Base-by-base conservation (phyloP, 129 eudicot species). In the Apium graveolens region DNA sequence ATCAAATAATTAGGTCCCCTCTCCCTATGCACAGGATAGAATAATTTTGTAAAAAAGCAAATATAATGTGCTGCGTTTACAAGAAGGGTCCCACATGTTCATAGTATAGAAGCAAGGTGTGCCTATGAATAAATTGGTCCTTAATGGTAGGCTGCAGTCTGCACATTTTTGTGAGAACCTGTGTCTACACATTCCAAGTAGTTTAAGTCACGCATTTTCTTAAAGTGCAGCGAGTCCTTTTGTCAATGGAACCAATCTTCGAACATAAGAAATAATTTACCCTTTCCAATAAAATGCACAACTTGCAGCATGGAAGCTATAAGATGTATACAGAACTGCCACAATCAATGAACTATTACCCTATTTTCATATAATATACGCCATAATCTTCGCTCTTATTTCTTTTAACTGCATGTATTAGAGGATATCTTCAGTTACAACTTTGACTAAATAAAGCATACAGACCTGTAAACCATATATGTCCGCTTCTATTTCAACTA, bases 401-500 rank as follows among this genome's bases (percentile, higher is more conserved):
- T 46, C 31, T 42, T 1, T 16, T 11, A 20, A 62, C 3, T n/a
- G 35, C 35, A 48, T 3, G 29, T 20, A 68, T 3, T 63, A 11
- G 16, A 45, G 65, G 31, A 57, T 26, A 21, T 20, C 0, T 11
- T 39, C 2, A 72, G 24, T 21, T 10, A 12, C 11, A 5, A n/a
- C 17, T 49, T 4, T 17, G 35, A 32, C 27, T 17, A 44, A 16
- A 76, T 10, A 68, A 26, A 5, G 21, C 12, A 24, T 16, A 68
- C 42, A 68, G 16, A 93, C 94, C 97, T 93, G 98, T 81, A 93
- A 86, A 73, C 94, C 96, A 78, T 89, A 87, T 45, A 83, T 82
- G 76, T 80, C 91, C 62, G 98, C 98, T 87, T 93, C 98, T 86
- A 85, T 83, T 87, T 93, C 98, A 84, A 94, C 97, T 81, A 90